Conservation (phyloP, 2,329 filamentous ascomycete species). For the Microdochium bolleyi region DNA sequence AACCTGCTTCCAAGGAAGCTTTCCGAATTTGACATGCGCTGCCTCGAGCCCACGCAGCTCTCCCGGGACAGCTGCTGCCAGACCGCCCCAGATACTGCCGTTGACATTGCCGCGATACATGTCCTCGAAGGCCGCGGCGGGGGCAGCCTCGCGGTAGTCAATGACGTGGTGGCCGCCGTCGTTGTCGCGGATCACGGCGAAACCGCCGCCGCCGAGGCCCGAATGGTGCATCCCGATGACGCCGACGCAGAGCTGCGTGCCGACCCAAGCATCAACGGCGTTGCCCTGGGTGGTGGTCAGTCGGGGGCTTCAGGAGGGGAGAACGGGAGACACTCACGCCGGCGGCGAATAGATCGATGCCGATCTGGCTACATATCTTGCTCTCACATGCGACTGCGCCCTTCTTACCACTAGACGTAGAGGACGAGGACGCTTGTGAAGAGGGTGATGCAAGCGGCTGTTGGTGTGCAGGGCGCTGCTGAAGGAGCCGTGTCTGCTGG, state of each 20-base stretch:
- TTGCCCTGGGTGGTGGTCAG: slow-evolving; percentile 44
- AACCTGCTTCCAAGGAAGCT: slow-evolving; percentile 61
- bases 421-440: neutral
- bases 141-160: slow-evolving; percentile 85
- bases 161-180: slow-evolving; percentile 74
- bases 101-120: slow-evolving; percentile 72
- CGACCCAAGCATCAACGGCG: slow-evolving; percentile 69
- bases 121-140: slow-evolving; percentile 69
- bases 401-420: slow-evolving; percentile 5
- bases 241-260: slow-evolving; percentile 68
- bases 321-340: slow-evolving; percentile 13
- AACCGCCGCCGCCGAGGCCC: slow-evolving; percentile 86
- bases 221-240: slow-evolving; percentile 71
- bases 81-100: slow-evolving; percentile 62
- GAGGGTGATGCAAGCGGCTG: neutral
- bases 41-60: slow-evolving; percentile 74
- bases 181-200: slow-evolving; percentile 68
- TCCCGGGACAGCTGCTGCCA: slow-evolving; percentile 65
- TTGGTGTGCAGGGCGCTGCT: neutral
- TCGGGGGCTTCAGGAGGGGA: neutral
- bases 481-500: neutral
- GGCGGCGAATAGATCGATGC: slow-evolving; percentile 18
- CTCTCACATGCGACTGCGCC: slow-evolving; percentile 23
- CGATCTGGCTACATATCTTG: slow-evolving; percentile 22
- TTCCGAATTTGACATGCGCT: slow-evolving; percentile 65